Base-by-base conservation (phyloP, 371 early-diverging fungal species). In the Homolaphlyctis polyrhiza region DNA sequence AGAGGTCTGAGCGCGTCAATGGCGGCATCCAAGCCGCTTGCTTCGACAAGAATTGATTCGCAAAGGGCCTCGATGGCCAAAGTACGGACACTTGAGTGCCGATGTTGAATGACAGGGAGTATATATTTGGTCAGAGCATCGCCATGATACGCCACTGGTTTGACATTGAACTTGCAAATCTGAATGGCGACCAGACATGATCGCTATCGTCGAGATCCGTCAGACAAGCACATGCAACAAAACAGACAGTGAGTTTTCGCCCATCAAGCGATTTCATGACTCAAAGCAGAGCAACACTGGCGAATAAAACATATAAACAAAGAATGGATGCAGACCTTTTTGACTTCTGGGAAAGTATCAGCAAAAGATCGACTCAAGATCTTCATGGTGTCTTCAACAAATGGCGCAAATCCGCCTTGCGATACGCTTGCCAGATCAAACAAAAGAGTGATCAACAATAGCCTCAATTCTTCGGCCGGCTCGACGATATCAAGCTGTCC, bases 291-390 rank as follows among this genome's bases (percentile, higher is more conserved):
- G 33, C 14, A 48, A 14, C 28, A 8, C 61, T 27, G 21, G 25
- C 27, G 13, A 60, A n/a, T n/a, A n/a, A n/a, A n/a, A n/a, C n/a
- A n/a, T n/a, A n/a, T n/a, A n/a, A n/a, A n/a, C n/a, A n/a, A n/a
- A n/a, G n/a, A n/a, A n/a, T n/a, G n/a, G n/a, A n/a, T n/a, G n/a
- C 39, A 18, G 28, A 79, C 80, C 70, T 83, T 83, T 57, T 72
- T 72, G 25, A 83, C 74, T 23, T 83, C 81, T 13, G 79, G 76
- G 60, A 69, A 83, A 2, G 79, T 65, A 57, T 83, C 83, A 0
- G 25, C 51, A 18, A 80, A 33, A 0, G 73, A 71, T 18, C 60
- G 18, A 32, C 23, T 29, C 49, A 82, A 57, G 36, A 78, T 71
- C 32, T 63, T 58, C n/a, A 71, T 65, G 1, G 66, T 48, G 32